Percentiles rank a stretch among this genome's conserved stretches.
Evolutionary conservation across 2,329 filamentous ascomycete genomes (phyloP).

Genomic region (Penicillium hordei): DNA sequence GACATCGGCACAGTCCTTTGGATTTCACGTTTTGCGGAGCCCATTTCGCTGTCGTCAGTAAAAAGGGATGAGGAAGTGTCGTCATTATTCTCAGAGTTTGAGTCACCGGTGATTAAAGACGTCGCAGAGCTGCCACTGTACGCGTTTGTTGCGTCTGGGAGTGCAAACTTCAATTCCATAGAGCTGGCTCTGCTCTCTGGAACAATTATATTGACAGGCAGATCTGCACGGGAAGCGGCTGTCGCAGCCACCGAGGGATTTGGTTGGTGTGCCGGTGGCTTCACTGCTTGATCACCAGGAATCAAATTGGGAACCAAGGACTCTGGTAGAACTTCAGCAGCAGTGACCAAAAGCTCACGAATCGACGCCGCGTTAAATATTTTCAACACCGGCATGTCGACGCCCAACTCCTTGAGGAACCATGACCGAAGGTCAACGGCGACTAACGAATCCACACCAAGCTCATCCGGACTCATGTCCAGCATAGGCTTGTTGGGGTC

Average conservation of each 20-base stretch:
- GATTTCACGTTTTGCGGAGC: neutral
- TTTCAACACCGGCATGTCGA: constrained; percentile 28
- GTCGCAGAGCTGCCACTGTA: constrained; percentile 13
- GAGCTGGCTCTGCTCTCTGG: neutral
- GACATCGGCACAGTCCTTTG: constrained; percentile 34
- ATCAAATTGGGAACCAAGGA: constrained; percentile 14
- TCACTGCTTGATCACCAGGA: neutral
- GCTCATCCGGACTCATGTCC: constrained; percentile 20
- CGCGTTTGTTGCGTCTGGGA: neutral
- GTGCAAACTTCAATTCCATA: constrained; percentile 6
- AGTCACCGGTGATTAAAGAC: constrained; percentile 13
- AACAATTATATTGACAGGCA: neutral
- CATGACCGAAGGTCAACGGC: constrained; percentile 30
- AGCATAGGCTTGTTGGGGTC: constrained; percentile 18
- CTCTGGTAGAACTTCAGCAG: constrained; percentile 10
- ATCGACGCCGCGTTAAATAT: constrained; percentile 26
- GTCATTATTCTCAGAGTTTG: constrained; percentile 16
- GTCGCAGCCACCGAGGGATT: neutral
- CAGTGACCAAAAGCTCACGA: constrained; percentile 17
- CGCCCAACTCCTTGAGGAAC: constrained; percentile 25
- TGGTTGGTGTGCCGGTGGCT: neutral
- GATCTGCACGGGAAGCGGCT: neutral
- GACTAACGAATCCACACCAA: constrained; percentile 28
- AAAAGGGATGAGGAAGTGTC: constrained; percentile 14
- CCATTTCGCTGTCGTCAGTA: neutral